phyloP scores from a whole-genome alignment of 805 yeast species.

The Isabelozyma heimii region DNA sequence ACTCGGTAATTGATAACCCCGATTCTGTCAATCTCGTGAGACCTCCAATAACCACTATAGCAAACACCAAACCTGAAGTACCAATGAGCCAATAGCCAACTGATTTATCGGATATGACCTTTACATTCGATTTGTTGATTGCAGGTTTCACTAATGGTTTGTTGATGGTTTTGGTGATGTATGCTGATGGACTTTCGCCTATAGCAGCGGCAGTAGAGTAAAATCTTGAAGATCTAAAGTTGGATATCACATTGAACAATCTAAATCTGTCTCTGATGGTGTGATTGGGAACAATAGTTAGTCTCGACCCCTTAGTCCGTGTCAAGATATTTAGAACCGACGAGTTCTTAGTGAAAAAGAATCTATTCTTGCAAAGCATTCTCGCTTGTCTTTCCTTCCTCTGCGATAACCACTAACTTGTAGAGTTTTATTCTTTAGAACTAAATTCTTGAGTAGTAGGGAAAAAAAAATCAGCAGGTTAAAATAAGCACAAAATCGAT shows the following conservation, averaged over 20 bases:
- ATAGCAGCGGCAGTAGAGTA: neutral
- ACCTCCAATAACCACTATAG: conserved; percentile 95
- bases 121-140: neutral
- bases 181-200: neutral
- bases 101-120: conserved; percentile 18
- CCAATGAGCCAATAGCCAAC: conserved; percentile 90
- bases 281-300: conserved; percentile 10
- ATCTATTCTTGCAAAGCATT: conserved; percentile 48
- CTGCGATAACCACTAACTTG: too few relatives aligned
- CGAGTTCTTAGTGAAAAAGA: conserved; percentile 57
- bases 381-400: neutral
- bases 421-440: neutral
- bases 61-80: conserved; percentile 85
- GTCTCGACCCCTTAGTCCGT: conserved; percentile 15
- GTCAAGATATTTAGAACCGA: conserved; percentile 37
- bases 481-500: neutral
- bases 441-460: neutral
- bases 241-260: conserved; percentile 1
- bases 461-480: neutral
- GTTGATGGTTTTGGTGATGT: neutral
- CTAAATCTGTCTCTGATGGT: neutral
- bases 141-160: neutral
- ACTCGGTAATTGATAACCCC: conserved; percentile 93
- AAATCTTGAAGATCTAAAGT: neutral
- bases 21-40: conserved; percentile 93